phyloP scores from a whole-genome alignment of 2,329 filamentous ascomycete genomes.

The Chaetomium sp. region DNA sequence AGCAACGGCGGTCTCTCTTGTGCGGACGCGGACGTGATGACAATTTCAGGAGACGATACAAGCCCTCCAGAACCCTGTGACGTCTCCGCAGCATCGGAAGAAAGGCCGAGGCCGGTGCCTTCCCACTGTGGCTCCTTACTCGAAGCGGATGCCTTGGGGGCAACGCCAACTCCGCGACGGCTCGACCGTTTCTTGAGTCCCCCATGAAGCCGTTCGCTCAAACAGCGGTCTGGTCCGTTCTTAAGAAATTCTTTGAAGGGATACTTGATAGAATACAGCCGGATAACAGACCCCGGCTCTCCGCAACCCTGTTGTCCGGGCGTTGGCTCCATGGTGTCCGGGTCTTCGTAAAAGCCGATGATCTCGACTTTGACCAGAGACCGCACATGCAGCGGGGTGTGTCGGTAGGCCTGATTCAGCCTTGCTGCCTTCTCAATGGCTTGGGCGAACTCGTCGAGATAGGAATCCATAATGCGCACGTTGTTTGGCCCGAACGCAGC shows the following conservation, averaged over 20 bases:
- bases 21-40: constrained; percentile 30
- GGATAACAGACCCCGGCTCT: constrained; percentile 33
- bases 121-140: constrained; percentile 5
- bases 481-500: constrained; percentile 49
- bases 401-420: constrained; percentile 30
- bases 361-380: constrained; percentile 51
- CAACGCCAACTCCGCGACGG: neutral
- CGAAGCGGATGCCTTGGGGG: neutral
- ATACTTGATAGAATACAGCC: constrained; percentile 46
- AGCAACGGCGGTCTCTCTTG: constrained; percentile 27
- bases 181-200: constrained; percentile 8
- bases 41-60: constrained; percentile 31
- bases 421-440: constrained; percentile 34
- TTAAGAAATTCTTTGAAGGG: constrained; percentile 48
- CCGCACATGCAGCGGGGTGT: constrained; percentile 44
- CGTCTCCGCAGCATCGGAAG: constrained; percentile 8
- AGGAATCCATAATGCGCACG: constrained; percentile 39
- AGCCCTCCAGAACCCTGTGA: constrained; percentile 10
- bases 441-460: constrained; percentile 31
- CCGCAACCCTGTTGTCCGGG: constrained; percentile 27
- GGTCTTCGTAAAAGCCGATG: constrained; percentile 55
- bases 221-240: constrained; percentile 49
- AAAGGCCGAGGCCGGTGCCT: constrained; percentile 12
- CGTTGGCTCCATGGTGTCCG: constrained; percentile 30
- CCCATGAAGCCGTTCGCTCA: constrained; percentile 44